Conservation (phyloP, 2,329 filamentous ascomycete species). For the Apiospora marii region DNA sequence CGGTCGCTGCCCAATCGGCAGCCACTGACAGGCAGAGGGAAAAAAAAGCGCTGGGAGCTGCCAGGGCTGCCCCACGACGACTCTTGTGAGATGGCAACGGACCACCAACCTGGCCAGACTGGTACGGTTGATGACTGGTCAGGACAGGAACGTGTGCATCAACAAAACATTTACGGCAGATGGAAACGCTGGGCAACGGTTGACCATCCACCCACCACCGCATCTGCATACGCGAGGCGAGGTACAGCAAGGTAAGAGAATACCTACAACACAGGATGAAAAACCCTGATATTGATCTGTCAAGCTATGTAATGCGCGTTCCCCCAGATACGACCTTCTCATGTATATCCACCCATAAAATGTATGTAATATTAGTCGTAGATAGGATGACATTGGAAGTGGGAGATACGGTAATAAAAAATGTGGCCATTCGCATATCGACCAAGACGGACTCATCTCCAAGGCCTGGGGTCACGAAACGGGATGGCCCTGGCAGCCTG, state of each 20-base stretch:
- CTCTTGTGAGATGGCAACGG: slow-evolving; percentile 10
- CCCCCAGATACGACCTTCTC: neutral
- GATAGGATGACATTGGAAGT: neutral
- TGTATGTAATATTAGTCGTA: neutral
- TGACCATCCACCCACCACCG: neutral
- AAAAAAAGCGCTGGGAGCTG: neutral
- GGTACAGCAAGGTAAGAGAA: neutral
- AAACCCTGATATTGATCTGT: neutral
- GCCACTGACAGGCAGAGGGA: neutral
- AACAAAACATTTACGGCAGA: slow-evolving; percentile 7
- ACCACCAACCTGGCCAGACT: slow-evolving; percentile 8
- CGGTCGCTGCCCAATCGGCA: slow-evolving; percentile 3
- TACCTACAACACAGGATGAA: neutral
- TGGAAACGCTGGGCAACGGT: slow-evolving; percentile 12
- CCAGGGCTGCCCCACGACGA: slow-evolving; percentile 3
- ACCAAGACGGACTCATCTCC: slow-evolving; percentile 19
- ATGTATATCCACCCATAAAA: neutral
- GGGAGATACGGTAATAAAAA: slow-evolving; percentile 9
- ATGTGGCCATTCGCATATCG: neutral
- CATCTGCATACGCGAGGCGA: slow-evolving; percentile 9
- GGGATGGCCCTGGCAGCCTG: slow-evolving; percentile 14
- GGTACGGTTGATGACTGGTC: neutral
- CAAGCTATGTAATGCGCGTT: neutral
- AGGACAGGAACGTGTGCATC: slow-evolving; percentile 2
- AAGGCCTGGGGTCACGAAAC: slow-evolving; percentile 1